phyloP scores from a whole-genome alignment of 345 rosid species.

The Garcia nutans region DNA sequence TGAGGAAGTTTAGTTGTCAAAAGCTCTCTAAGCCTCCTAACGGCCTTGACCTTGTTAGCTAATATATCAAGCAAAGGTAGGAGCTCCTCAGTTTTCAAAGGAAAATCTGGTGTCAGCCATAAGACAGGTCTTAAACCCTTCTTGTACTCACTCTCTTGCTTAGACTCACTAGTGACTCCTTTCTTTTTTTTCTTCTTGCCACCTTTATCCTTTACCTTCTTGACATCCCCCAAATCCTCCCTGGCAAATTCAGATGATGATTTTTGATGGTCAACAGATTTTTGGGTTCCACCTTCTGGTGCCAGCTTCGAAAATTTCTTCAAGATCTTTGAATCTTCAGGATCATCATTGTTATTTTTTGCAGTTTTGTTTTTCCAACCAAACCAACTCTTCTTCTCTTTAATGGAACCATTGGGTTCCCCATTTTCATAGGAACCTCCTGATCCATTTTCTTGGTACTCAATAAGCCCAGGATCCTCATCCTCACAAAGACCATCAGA shows the following conservation, averaged over 20 bases:
- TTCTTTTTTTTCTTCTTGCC: conserved; percentile 83
- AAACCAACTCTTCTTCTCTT: conserved; percentile 96
- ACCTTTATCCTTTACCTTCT: conserved; percentile 76
- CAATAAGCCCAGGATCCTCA: conserved; percentile 58
- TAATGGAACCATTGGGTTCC: conserved; percentile 51
- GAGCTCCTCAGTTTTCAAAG: conserved; percentile 86
- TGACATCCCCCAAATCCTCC: conserved; percentile 60
- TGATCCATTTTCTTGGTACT: conserved; percentile 60
- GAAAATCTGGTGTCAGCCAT: conserved; percentile 96
- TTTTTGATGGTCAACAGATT: conserved; percentile 53
- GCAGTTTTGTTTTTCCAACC: conserved; percentile 81
- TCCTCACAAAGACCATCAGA: conserved; percentile 66
- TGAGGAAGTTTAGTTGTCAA: conserved; percentile 88
- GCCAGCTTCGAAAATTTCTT: conserved; percentile 72
- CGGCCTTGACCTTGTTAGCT: conserved; percentile 95
- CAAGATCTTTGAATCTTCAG: conserved; percentile 62
- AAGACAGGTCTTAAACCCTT: conserved; percentile 93
- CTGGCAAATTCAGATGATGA: conserved; percentile 50
- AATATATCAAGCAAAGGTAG: conserved; percentile 93
- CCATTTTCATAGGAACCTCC: conserved; percentile 57
- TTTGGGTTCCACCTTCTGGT: conserved; percentile 65
- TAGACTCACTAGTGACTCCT: conserved; percentile 49
- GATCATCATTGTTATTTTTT: conserved; percentile 55
- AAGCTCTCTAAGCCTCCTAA: conserved; percentile 96
- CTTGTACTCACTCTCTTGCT: conserved; percentile 84